Conservation (phyloP, 2,329 filamentous ascomycete genomes). For the Cryphonectria radicalis region DNA sequence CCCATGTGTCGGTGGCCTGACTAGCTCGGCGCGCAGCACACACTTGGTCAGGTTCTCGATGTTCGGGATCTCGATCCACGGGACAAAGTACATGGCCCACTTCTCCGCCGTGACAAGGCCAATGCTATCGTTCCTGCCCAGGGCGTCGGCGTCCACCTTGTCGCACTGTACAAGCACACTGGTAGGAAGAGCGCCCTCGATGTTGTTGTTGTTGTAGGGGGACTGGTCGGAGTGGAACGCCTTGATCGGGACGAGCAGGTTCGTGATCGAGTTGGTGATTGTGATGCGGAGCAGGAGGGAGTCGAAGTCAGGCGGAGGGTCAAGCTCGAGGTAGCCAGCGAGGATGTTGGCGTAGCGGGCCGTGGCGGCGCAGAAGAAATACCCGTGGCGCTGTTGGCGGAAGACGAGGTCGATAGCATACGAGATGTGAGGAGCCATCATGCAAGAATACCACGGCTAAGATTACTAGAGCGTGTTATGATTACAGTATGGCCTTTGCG, state of each 20-base stretch:
- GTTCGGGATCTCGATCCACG: neutral
- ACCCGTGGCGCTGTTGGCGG: neutral
- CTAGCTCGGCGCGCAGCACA: constrained; percentile 2
- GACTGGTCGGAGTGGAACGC: neutral
- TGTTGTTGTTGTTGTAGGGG: neutral
- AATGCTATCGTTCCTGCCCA: neutral
- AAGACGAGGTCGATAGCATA: constrained; percentile 1
- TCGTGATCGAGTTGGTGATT: neutral
- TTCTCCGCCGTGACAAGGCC: neutral
- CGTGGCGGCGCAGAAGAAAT: constrained; percentile 5
- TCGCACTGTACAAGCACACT: neutral
- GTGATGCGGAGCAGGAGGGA: neutral
- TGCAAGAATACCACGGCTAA: neutral
- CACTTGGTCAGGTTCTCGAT: neutral
- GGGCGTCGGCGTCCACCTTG: neutral
- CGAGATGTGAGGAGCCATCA: constrained; percentile 1
- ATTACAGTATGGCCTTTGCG: neutral
- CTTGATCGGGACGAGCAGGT: neutral
- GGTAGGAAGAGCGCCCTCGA: neutral
- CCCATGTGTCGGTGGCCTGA: neutral
- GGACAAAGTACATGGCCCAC: constrained; percentile 4
- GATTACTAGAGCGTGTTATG: neutral
- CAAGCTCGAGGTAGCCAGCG: neutral
- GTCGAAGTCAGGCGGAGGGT: neutral
- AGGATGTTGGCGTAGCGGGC: neutral